Evolutionary conservation across 2,329 filamentous ascomycete species (phyloP).

Genomic region (Rhynchosporium agropyri): DNA sequence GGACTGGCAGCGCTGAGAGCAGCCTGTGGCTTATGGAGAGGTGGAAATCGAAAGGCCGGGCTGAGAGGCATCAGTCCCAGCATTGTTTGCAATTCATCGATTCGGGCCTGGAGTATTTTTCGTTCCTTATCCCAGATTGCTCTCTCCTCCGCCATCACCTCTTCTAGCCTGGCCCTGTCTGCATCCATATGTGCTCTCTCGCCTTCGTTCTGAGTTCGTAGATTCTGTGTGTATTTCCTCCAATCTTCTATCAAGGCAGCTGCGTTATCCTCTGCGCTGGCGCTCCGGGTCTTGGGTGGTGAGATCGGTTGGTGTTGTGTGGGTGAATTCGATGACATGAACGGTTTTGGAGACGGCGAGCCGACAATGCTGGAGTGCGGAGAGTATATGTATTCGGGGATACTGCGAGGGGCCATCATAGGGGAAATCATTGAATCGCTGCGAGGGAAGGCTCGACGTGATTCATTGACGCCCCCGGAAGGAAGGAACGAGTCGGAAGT

Average conservation of each 20-base stretch:
- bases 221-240: slow-evolving; percentile 38
- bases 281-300: slow-evolving; percentile 40
- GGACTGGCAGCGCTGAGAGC: slow-evolving; percentile 17
- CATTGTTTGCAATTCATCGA: slow-evolving; percentile 37
- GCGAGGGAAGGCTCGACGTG: slow-evolving; percentile 21
- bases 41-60: neutral
- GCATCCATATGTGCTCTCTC: slow-evolving; percentile 41
- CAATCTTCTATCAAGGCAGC: slow-evolving; percentile 41
- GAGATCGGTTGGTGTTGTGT: slow-evolving; percentile 35
- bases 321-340: slow-evolving; percentile 28
- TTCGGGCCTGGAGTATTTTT: slow-evolving; percentile 33
- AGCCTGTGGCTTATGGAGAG: slow-evolving; percentile 5
- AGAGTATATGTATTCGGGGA: slow-evolving; percentile 31
- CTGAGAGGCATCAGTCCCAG: slow-evolving; percentile 21
- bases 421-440: slow-evolving; percentile 28
- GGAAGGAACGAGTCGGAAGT: slow-evolving; percentile 38
- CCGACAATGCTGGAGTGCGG: slow-evolving; percentile 16
- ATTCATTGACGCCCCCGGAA: slow-evolving; percentile 35
- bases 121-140: slow-evolving; percentile 42
- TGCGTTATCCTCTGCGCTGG: slow-evolving; percentile 36
- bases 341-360: slow-evolving; percentile 27
- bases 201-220: slow-evolving; percentile 39
- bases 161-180: slow-evolving; percentile 38
- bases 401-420: slow-evolving; percentile 28
- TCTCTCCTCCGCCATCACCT: slow-evolving; percentile 42